phyloP scores from a whole-genome alignment of 768 basidiomycete genomes.

The Melanogaster broomeanus region DNA sequence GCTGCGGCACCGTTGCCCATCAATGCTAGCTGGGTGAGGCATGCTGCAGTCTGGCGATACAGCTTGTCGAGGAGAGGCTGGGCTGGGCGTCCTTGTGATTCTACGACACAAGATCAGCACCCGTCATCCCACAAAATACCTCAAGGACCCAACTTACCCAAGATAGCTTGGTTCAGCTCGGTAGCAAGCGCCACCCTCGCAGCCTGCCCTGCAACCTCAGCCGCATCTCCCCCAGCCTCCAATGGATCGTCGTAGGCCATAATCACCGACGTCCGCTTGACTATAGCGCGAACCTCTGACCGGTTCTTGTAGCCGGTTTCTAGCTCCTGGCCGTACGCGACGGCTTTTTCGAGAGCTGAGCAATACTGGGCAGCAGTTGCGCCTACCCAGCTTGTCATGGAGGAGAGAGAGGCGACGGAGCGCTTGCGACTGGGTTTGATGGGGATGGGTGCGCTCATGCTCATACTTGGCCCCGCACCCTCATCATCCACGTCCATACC shows the following conservation, averaged over 20 bases:
- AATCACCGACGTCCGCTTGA: constrained; percentile 76
- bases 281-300: constrained; percentile 62
- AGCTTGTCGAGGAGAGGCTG: constrained; percentile 73
- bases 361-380: constrained; percentile 47
- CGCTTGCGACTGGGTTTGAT: constrained; percentile 31
- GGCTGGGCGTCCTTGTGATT: constrained; percentile 74
- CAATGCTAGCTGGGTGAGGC: constrained; percentile 69
- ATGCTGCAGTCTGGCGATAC: constrained; percentile 73
- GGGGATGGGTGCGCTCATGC: constrained; percentile 27
- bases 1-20: constrained; percentile 76
- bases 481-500: constrained; percentile 60
- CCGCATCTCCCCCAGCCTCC: constrained; percentile 62
- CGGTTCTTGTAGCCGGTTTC: constrained; percentile 69
- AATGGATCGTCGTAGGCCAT: constrained; percentile 79
- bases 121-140: not conserved
- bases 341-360: constrained; percentile 60
- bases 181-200: constrained; percentile 67
- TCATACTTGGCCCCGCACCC: constrained; percentile 24
- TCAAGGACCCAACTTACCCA: constrained; percentile 52
- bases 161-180: constrained; percentile 79
- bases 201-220: constrained; percentile 67
- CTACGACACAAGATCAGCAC: constrained; percentile 38
- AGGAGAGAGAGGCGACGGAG: constrained; percentile 29
- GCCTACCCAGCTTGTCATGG: constrained; percentile 22
- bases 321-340: constrained; percentile 73